Evolutionary conservation across 2,329 filamentous ascomycete genomes (phyloP), one percentile per base, ranked within the genome.

Genomic region (Colletotrichum coccodes): DNA sequence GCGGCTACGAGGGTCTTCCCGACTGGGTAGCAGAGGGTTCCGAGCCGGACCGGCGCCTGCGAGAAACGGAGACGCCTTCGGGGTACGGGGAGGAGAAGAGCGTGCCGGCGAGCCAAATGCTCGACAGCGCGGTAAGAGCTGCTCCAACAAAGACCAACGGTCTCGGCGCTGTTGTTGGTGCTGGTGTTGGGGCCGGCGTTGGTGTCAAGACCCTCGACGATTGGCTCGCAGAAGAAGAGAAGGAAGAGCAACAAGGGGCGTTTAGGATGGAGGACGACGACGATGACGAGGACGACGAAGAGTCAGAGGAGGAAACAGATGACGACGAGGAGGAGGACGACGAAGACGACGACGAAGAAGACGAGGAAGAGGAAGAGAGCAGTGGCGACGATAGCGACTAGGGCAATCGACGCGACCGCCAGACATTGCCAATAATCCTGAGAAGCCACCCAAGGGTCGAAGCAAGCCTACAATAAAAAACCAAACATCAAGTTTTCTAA

Each of bases 191-290:
- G 30, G 26, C 90, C 56, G 84, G 80, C 12, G 78, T 85, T 1
- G 86, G 86, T 59, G 89, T 89, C 46, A 97, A 97, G 86, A 94
- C 91, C 23, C 82, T 99, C 71, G 94, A 98, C 82, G 94, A 97
- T 78, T 98, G 96, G 95, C 84, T 98, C 64, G 94, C 91, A 5
- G 92, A 94, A 75, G 90, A 89, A 49, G 88, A 90, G 18, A 88
- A 85, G 2, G 87, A 87, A 12, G 84, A 85, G 11, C 85, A 87
- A 28, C 85, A 85, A 7, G 84, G 85, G 6, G 87, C 86, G 2
- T 83, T 16, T 83, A 84, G 11, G 80, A 81, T 3, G 49, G 83
- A 82, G 23, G 83, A 81, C 3, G 85, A 85, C 0, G 86, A 86
- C 1, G 84, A 84, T 2, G 85, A 86, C 0, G 85, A 85, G 0